A percentile compares a stretch with the other conserved stretches of the same genome.
Evolutionary conservation across 1,284 basidiomycete genomes (phyloP).

Genomic region (Apiotrichum domesticum): DNA sequence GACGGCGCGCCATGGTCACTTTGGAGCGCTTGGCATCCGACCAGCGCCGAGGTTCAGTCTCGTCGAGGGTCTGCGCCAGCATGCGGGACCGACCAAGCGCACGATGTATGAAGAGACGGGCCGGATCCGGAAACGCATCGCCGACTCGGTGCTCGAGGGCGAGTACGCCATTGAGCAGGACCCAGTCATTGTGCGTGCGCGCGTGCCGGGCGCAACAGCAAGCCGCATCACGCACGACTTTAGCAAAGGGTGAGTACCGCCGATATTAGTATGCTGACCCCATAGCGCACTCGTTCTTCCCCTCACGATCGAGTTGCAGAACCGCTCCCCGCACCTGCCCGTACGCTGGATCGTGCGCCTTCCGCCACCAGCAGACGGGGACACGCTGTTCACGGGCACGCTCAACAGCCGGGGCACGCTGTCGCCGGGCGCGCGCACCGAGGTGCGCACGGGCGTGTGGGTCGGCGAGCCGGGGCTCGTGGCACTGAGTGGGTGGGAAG

Average conservation of each 20-base stretch:
- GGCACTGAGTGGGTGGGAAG: conserved; percentile 30
- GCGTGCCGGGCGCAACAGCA: conserved; percentile 15
- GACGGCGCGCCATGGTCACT: conserved; percentile 52
- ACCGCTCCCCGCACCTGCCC: conserved; percentile 46
- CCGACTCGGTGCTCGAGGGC: conserved; percentile 60
- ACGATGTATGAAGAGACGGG: conserved; percentile 86
- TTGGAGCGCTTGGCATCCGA: conserved; percentile 56
- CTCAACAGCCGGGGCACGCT: conserved; percentile 27
- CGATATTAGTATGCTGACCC: not conserved
- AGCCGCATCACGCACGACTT: conserved; percentile 59
- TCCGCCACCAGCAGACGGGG: conserved; percentile 6
- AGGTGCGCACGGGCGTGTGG: conserved; percentile 22
- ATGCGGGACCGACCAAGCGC: conserved; percentile 56
- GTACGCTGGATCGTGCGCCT: conserved; percentile 31
- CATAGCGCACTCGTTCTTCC: conserved; percentile 56
- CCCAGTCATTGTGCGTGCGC: conserved; percentile 52
- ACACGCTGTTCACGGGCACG: conserved; percentile 19
- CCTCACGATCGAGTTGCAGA: conserved; percentile 59
- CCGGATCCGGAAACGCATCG: conserved; percentile 60
- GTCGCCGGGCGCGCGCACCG: conserved; percentile 7
- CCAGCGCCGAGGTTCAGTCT: conserved; percentile 60
- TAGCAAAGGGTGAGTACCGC: conserved; percentile 54
- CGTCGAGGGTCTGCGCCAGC: conserved; percentile 55
- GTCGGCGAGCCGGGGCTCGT: conserved; percentile 23
- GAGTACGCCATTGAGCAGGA: conserved; percentile 73